phyloP scores from a whole-genome alignment of 2,329 filamentous ascomycete species.

The Phoma herbarum region DNA sequence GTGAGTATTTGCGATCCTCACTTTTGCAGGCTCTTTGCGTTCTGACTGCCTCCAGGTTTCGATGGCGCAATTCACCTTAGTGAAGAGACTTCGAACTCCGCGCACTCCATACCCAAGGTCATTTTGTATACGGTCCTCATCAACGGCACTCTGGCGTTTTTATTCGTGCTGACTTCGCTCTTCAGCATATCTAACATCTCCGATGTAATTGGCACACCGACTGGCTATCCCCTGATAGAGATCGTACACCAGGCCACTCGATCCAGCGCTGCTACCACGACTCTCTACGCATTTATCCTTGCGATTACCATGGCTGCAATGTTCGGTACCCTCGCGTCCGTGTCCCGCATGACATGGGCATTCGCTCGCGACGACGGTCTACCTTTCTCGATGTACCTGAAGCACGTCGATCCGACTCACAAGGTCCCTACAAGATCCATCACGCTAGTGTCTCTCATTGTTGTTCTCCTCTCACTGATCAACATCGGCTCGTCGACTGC shows the following conservation, averaged over 20 bases:
- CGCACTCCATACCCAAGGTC: not conserved
- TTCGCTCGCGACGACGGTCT: not conserved
- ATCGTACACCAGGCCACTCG: not conserved
- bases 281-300: not conserved
- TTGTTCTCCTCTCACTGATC: not conserved
- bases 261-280: not conserved
- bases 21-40: not conserved
- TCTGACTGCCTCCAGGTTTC: not conserved
- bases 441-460: not conserved
- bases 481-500: not conserved
- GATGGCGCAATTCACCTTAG: not conserved
- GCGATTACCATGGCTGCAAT: not conserved
- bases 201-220: not conserved
- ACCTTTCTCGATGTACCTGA: not conserved
- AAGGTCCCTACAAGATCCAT: not conserved
- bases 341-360: not conserved
- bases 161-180: not conserved
- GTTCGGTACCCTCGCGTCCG: not conserved
- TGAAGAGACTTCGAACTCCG: not conserved
- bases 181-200: not conserved
- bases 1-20: not conserved
- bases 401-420: not conserved
- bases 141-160: not conserved
- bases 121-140: not conserved
- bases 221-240: not conserved